These are phyloP conservation scores for Benincasa hispida DNA, from an alignment of 306 rosid species.

Conservation along the genomic window DNA sequence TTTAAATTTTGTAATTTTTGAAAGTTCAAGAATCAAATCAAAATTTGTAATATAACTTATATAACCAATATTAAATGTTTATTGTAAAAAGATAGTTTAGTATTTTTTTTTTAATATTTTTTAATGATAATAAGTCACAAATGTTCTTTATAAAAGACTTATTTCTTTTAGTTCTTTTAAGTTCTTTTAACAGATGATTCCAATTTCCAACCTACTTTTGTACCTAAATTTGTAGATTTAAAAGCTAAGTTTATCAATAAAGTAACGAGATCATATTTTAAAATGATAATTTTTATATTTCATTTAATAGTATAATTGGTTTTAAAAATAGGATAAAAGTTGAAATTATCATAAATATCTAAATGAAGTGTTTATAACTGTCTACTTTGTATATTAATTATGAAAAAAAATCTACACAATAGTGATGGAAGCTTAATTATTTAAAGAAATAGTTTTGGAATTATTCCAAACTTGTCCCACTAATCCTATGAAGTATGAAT, in stretches of 20 bases:
- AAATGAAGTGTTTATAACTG: background rate
- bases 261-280: background rate
- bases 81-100: background rate
- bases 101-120: background rate
- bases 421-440: background rate
- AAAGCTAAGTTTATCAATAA: background rate
- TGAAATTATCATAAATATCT: background rate
- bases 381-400: background rate
- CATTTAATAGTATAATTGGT: background rate
- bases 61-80: background rate
- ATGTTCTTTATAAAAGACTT: background rate
- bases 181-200: background rate
- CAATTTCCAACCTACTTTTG: background rate
- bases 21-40: too few species aligned
- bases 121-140: background rate
- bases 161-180: background rate
- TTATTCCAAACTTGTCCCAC: background rate
- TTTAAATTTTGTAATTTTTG: too few species aligned
- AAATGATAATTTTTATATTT: background rate
- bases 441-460: background rate
- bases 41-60: too few species aligned
- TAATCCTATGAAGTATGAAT: background rate
- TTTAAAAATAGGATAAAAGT: background rate
- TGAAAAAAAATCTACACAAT: background rate
- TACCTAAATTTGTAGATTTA: background rate